Conservation (phyloP, 2,329 filamentous ascomycete genomes). For the Fusarium domesticum region DNA sequence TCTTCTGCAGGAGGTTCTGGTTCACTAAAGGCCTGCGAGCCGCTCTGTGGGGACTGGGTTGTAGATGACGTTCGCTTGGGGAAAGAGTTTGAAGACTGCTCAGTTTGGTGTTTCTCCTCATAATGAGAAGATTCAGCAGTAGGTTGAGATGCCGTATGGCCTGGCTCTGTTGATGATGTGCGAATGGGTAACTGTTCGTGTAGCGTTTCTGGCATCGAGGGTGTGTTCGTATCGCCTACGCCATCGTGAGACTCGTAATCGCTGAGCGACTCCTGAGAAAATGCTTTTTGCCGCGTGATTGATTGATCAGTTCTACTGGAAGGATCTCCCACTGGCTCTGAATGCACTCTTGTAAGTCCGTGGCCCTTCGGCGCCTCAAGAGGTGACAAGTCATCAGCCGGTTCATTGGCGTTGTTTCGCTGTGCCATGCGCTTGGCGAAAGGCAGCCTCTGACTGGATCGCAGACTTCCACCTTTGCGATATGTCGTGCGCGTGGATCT, state of each 20-base stretch:
- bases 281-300: slow-evolving; percentile 48
- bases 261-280: slow-evolving; percentile 42
- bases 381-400: slow-evolving; percentile 33
- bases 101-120: slow-evolving; percentile 35
- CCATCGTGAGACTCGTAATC: slow-evolving; percentile 48
- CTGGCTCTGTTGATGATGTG: slow-evolving; percentile 31
- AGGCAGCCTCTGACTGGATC: slow-evolving; percentile 70
- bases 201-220: slow-evolving; percentile 24
- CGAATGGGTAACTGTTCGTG: slow-evolving; percentile 36
- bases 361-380: slow-evolving; percentile 49
- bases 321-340: slow-evolving; percentile 57
- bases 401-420: slow-evolving; percentile 59
- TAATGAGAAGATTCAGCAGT: slow-evolving; percentile 63
- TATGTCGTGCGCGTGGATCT: slow-evolving; percentile 92
- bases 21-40: slow-evolving; percentile 32
- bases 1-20: slow-evolving; percentile 35
- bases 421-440: slow-evolving; percentile 70
- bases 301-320: slow-evolving; percentile 58
- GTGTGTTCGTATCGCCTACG: slow-evolving; percentile 22
- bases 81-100: slow-evolving; percentile 35
- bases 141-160: slow-evolving; percentile 32
- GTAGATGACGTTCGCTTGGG: slow-evolving; percentile 55
- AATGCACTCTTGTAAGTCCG: slow-evolving; percentile 61
- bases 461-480: slow-evolving; percentile 77
- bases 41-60: too few relatives aligned